Base-by-base conservation (phyloP, 139 green algal genomes). In the Mesotaenium endlicherianum region DNA sequence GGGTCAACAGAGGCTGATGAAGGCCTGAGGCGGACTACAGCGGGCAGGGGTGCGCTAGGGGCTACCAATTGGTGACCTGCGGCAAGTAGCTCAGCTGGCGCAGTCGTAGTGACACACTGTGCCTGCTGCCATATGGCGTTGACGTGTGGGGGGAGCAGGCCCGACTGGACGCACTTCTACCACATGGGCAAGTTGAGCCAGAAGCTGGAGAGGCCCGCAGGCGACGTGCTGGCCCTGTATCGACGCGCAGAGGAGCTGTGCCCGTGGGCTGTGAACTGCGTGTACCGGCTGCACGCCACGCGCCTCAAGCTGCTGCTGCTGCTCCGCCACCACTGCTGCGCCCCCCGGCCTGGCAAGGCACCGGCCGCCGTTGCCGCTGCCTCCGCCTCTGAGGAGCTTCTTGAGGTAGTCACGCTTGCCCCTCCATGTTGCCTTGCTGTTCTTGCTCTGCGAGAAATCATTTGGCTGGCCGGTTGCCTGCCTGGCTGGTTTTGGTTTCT, bases 211-310 rank as follows among this genome's bases (percentile, higher is more conserved):
- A 80, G 30, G 17, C 49, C 82, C 41, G 34, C 50, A 16, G 38
- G 16, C 17, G 80, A 76, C 14, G 26, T 43, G 30, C 69, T 88
- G 55, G 0, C 31, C 8, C 20, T 71, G 40, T 84, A 88, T 40
- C 16, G 16, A 53, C 39, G 43, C 1, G 0, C 82, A 44, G 17
- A 41, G 3, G 30, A 81, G 16, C 42, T 82, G n/a, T 31, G 34
- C 40, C 47, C 47, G 17, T n/a, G 20, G 34, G 59, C 43, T 59
- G 57, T 88, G 26, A 42, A 87, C 42, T 40, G 36, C 26, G 17
- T 88, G 31, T 88, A 88, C 34, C 82, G 82, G 34, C 77, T 88
- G n/a, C 82, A 88, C 50, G 75, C 82, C 39, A 88, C 82, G 17
- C 75, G 82, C 11, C 38, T 87, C 0, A 88, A 88, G 77, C 43